These are phyloP conservation scores for Trichomonas gallinae DNA, from an alignment of 208 protist genomes.

Conservation along the genomic window DNA sequence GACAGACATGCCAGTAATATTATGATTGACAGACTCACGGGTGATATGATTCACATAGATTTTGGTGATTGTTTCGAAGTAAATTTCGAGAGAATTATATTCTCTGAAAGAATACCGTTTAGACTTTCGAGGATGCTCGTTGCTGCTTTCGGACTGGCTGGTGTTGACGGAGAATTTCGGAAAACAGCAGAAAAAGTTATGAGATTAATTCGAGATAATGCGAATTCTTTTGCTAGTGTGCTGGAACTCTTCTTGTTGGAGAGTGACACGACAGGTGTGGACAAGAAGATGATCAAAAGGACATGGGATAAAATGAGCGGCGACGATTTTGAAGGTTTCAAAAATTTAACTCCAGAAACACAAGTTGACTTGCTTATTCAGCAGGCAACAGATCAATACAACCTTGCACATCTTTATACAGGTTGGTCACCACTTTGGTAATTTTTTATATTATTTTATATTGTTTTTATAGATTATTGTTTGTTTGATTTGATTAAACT, in stretches of 20 bases:
- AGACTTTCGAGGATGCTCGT: not conserved
- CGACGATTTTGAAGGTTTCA: not conserved
- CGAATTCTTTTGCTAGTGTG: not conserved
- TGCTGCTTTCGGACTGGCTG: not conserved
- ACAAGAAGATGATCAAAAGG: not conserved
- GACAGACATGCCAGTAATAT: not conserved
- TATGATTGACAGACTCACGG: not conserved
- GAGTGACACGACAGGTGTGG: not conserved
- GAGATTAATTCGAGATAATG: not conserved
- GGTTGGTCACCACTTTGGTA: not conserved
- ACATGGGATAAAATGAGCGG: not conserved
- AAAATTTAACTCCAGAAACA: not conserved
- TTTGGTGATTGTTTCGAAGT: conserved; percentile 22
- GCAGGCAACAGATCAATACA: not conserved
- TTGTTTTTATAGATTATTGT: not conserved
- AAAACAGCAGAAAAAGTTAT: not conserved
- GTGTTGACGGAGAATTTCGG: conserved; percentile 4
- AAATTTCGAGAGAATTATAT: not conserved
- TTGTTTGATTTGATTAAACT: too few species aligned
- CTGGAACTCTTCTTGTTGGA: not conserved
- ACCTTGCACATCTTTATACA: not conserved
- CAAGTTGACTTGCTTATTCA: not conserved
- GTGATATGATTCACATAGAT: conserved; percentile 21
- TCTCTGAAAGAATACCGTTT: not conserved
- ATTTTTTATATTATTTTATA: not conserved